phyloP scores from a whole-genome alignment of 2,329 filamentous ascomycete genomes.

The Bimuria novae-zelandiae region DNA sequence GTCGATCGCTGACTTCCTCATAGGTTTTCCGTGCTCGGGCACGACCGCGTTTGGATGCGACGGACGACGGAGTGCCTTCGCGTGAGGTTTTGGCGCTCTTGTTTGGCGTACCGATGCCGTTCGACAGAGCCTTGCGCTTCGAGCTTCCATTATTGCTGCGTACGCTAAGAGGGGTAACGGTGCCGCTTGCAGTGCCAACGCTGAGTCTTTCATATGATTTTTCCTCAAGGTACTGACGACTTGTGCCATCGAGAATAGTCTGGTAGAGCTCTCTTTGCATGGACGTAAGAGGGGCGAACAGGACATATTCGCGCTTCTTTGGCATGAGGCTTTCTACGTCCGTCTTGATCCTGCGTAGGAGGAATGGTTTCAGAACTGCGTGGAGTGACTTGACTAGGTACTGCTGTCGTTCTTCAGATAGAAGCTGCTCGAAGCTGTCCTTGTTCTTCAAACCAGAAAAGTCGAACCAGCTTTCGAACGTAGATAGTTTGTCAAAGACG shows the following conservation, averaged over 20 bases:
- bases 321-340: conserved; percentile 92
- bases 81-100: conserved; percentile 80
- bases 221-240: conserved; percentile 67
- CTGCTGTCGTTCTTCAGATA: conserved; percentile 77
- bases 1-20: conserved; percentile 75
- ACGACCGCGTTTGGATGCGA: conserved; percentile 56
- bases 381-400: conserved; percentile 87
- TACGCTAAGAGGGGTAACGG: conserved; percentile 54
- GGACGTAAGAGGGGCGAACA: conserved; percentile 88
- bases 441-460: conserved; percentile 91
- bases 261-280: conserved; percentile 92
- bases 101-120: conserved; percentile 53
- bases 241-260: conserved; percentile 65
- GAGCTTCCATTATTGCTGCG: conserved; percentile 52
- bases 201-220: conserved; percentile 72
- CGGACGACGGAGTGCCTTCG: conserved; percentile 70
- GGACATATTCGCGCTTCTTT: conserved; percentile 93
- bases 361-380: conserved; percentile 86
- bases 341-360: conserved; percentile 86
- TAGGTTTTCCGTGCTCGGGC: conserved; percentile 64
- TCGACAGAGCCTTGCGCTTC: conserved; percentile 61
- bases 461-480: conserved; percentile 96
- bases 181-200: conserved; percentile 43
- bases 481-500: conserved; percentile 90
- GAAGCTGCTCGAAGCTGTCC: conserved; percentile 74